Conservation (phyloP, 768 basidiomycete genomes). For the Obba rivulosa region DNA sequence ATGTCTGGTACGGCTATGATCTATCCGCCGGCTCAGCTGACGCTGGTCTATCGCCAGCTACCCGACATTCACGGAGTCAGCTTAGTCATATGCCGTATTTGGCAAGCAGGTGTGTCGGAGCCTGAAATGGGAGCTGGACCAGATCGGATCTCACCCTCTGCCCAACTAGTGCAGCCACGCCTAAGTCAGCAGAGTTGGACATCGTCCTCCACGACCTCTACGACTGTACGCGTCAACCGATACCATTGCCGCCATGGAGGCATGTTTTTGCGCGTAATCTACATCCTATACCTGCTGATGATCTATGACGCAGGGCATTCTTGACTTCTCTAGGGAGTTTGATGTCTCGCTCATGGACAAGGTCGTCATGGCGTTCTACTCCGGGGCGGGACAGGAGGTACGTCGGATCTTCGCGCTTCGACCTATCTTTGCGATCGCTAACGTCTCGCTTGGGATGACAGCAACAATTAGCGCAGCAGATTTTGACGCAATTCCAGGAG, state of each 20-base stretch:
- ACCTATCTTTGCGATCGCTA: neutral
- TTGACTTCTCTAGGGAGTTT: constrained; percentile 92
- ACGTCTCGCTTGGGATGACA: constrained; percentile 27
- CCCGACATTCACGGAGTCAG: neutral
- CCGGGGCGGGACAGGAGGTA: constrained; percentile 80
- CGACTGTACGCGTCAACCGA: constrained; percentile 16
- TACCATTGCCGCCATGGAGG: constrained; percentile 33
- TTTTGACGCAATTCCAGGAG: constrained; percentile 95
- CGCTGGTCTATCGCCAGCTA: neutral
- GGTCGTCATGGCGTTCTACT: constrained; percentile 90
- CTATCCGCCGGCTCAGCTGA: neutral
- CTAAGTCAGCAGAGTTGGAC: constrained; percentile 17
- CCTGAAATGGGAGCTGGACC: constrained; percentile 1
- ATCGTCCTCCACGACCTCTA: constrained; percentile 18
- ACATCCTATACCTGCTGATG: neutral
- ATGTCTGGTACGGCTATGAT: neutral
- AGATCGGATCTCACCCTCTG: constrained; percentile 22
- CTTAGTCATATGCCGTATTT: neutral
- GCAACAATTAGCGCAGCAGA: constrained; percentile 94
- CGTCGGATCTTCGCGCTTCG: constrained; percentile 17
- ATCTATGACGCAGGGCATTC: constrained; percentile 54
- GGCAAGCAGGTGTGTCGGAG: neutral
- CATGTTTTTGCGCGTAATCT: constrained; percentile 12
- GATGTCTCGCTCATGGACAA: constrained; percentile 91
- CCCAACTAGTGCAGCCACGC: constrained; percentile 21